Evolutionary conservation across 139 green algal genomes (phyloP).

Genomic region (Chlorella vulgaris): DNA sequence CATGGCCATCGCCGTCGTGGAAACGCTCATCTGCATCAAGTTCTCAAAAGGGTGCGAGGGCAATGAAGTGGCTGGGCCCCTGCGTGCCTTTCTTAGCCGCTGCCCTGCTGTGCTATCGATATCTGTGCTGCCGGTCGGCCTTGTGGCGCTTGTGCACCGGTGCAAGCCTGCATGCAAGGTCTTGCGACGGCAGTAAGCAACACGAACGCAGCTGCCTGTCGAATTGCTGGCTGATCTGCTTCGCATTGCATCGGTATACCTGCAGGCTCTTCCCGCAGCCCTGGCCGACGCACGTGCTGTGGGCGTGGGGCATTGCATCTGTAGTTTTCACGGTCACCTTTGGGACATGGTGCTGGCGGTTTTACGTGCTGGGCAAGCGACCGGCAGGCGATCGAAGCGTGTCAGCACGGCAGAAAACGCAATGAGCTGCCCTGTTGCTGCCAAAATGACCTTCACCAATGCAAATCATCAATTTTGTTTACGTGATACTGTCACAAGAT

Average conservation of each 20-base stretch:
- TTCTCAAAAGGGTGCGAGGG: constrained; percentile 67
- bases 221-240: too few relatives aligned
- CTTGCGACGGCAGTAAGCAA: too few relatives aligned
- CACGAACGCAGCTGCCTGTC: too few relatives aligned
- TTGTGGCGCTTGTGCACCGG: background rate
- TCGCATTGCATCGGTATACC: too few relatives aligned
- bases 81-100: too few relatives aligned
- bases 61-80: too few relatives aligned
- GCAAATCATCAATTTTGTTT: too few relatives aligned
- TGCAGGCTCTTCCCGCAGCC: constrained; percentile 60
- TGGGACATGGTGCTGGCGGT: constrained; percentile 48
- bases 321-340: constrained; percentile 28
- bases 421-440: background rate
- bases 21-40: constrained; percentile 83
- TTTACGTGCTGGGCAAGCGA: constrained; percentile 34
- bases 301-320: constrained; percentile 46
- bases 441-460: too few relatives aligned
- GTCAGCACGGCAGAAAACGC: background rate
- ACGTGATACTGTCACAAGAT: too few relatives aligned
- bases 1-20: constrained; percentile 57
- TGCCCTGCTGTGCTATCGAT: too few relatives aligned
- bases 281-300: constrained; percentile 58
- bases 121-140: too few relatives aligned
- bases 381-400: background rate
- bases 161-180: too few relatives aligned